Conservation (phyloP, 352 stramenopile genomes). For the Pythium monospermum region DNA sequence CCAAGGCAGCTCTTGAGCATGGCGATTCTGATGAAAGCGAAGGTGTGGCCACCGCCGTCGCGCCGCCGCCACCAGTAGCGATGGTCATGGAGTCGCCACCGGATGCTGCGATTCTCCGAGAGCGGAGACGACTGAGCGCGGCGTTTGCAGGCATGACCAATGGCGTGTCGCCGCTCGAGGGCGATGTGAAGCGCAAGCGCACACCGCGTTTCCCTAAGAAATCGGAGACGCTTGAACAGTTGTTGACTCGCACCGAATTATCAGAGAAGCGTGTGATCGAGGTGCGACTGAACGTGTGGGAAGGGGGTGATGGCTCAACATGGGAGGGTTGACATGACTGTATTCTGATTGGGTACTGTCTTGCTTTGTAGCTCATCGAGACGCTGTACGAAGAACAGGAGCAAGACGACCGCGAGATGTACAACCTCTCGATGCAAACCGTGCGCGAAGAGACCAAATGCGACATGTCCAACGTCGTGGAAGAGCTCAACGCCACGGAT, state of each 20-base stretch:
- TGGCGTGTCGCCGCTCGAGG: slow-evolving; percentile 14
- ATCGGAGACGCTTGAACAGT: slow-evolving; percentile 36
- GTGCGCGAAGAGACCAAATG: slow-evolving; percentile 63
- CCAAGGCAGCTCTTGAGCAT: too few relatives aligned
- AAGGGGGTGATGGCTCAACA: not conserved
- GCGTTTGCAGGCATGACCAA: not conserved
- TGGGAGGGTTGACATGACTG: not conserved
- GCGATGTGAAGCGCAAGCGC: slow-evolving; percentile 15
- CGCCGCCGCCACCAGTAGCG: not conserved
- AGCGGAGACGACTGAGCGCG: slow-evolving; percentile 8
- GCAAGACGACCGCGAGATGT: slow-evolving; percentile 74
- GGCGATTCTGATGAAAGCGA: too few relatives aligned
- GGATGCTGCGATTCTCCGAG: slow-evolving; percentile 9
- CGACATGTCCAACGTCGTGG: slow-evolving; percentile 59
- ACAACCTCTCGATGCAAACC: slow-evolving; percentile 54
- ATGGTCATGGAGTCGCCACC: slow-evolving; percentile 14
- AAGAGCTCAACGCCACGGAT: slow-evolving; percentile 57
- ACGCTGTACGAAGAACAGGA: slow-evolving; percentile 71
- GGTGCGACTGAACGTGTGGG: slow-evolving; percentile 11
- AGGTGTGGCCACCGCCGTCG: not conserved
- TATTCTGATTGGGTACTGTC: not conserved
- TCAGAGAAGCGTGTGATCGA: slow-evolving; percentile 33
- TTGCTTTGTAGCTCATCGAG: slow-evolving; percentile 32
- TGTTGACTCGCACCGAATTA: slow-evolving; percentile 26
- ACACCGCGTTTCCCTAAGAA: slow-evolving; percentile 30